phyloP scores from a whole-genome alignment of 2,329 filamentous ascomycete genomes.

The Phialophora expanda region DNA sequence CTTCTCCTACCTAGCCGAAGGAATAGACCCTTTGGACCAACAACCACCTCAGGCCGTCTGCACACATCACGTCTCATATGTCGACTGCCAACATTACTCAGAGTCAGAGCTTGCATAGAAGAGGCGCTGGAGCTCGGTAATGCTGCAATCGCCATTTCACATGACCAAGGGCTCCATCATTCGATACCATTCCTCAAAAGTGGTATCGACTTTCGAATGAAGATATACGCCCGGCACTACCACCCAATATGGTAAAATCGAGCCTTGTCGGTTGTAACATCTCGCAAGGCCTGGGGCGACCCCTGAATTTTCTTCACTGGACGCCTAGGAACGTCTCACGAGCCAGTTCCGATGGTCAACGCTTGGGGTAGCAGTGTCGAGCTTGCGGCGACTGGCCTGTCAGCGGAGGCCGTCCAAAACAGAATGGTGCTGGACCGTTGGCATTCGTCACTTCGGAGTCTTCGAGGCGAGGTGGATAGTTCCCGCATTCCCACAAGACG shows the following conservation, averaged over 20 bases:
- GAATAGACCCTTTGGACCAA: neutral
- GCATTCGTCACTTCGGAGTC: conserved; percentile 6
- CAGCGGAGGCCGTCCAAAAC: neutral
- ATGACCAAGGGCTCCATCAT: neutral
- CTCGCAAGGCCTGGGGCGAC: neutral
- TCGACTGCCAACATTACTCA: neutral
- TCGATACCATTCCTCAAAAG: neutral
- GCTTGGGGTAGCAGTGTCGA: neutral
- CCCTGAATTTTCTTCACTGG: neutral
- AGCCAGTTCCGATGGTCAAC: neutral
- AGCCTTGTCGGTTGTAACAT: neutral
- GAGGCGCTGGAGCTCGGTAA: neutral
- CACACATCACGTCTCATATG: neutral
- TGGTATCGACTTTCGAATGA: neutral
- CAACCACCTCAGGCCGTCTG: neutral
- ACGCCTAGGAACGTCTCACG: neutral
- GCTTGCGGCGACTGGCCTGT: conserved; percentile 9
- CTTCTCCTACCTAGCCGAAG: conserved; percentile 13
- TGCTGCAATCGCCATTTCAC: neutral
- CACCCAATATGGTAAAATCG: neutral
- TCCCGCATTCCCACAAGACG: neutral
- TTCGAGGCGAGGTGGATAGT: conserved; percentile 17
- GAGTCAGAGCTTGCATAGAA: neutral
- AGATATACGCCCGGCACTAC: conserved; percentile 12
- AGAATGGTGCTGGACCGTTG: neutral